Base-by-base conservation (phyloP, 495 filamentous ascomycete genomes). In the Podospora didyma region DNA sequence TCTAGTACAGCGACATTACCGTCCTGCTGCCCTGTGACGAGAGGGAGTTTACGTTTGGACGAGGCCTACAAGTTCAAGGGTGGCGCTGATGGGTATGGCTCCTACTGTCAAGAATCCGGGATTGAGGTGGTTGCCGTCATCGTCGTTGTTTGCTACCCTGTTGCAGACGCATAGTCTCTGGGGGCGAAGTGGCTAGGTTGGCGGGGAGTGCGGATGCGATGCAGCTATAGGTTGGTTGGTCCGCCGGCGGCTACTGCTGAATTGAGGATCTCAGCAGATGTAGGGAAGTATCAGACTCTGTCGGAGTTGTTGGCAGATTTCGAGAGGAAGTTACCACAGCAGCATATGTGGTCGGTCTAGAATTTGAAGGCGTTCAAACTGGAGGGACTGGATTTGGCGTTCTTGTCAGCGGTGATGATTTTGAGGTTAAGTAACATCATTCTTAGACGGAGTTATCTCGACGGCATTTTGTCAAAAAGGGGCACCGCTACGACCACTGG, bases 131-230 rank as follows among this genome's bases (percentile, higher is more conserved):
- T 14, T 47, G 17, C 45, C 44, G 16, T 3, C 28, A 2, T 11
- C 41, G 12, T 63, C 60, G 20, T 49, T 75, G 3, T 73, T 75
- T 51, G 73, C 73, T 22, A 69, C 69, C 3, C 51, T 75, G 9
- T 67, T 75, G 56, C 69, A 75, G 48, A 62, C 60, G 20, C 72
- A 75, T 47, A 69, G 69, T 47, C 51, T 69, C 28, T 75, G 71
- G 71, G 72, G 72, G 2, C 34, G 34, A n/a, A 7, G 34, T 37
- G 34, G 34, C 34, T 7, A 7, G 34, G 34, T 14, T 37, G 34
- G 34, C 34, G 7, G 34, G 34, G 7, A 14, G 7, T 14, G 34
- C 7, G 7, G 34, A 37, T 14, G 34, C 34, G 7, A 14, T 14
- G 7, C 7, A 7, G 34, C 7, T 37, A 14, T 14, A 37, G 34